These are phyloP conservation scores for Tricholoma sp. DNA, from an alignment of 768 basidiomycete genomes.

Conservation along the genomic window DNA sequence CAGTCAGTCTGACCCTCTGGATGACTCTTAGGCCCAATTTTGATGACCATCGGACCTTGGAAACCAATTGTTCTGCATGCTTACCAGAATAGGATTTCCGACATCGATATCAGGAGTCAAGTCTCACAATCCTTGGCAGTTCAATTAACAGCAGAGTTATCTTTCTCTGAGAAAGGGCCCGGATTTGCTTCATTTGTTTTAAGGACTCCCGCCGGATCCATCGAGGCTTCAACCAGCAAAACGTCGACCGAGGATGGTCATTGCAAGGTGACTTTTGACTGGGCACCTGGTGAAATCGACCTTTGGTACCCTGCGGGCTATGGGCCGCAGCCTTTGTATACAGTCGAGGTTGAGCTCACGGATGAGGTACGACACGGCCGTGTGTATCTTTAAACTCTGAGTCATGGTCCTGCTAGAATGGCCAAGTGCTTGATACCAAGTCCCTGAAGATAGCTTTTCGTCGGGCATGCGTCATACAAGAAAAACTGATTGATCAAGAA, in stretches of 20 bases:
- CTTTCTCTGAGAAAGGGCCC: slow-evolving; percentile 32
- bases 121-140: slow-evolving; percentile 55
- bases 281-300: slow-evolving; percentile 52
- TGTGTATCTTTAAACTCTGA: not conserved
- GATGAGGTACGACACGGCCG: slow-evolving; percentile 39
- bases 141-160: slow-evolving; percentile 42
- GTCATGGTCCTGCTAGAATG: slow-evolving; percentile 29
- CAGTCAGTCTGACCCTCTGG: not conserved
- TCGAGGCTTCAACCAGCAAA: slow-evolving; percentile 33
- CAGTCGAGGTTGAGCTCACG: slow-evolving; percentile 47
- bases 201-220: slow-evolving; percentile 42
- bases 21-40: slow-evolving; percentile 54
- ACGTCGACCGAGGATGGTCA: slow-evolving; percentile 31
- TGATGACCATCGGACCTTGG: slow-evolving; percentile 90
- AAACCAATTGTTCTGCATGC: slow-evolving; percentile 69
- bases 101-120: slow-evolving; percentile 55
- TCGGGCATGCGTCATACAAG: slow-evolving; percentile 72
- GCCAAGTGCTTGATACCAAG: slow-evolving; percentile 48
- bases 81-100: slow-evolving; percentile 59
- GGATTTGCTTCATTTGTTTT: slow-evolving; percentile 44
- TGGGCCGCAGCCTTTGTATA: slow-evolving; percentile 78
- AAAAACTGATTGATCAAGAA: slow-evolving; percentile 67
- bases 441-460: slow-evolving; percentile 72
- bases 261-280: slow-evolving; percentile 40
- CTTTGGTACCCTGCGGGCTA: slow-evolving; percentile 88